phyloP scores from a whole-genome alignment of 2,329 filamentous ascomycete species.

The Aspergillus sojae region DNA sequence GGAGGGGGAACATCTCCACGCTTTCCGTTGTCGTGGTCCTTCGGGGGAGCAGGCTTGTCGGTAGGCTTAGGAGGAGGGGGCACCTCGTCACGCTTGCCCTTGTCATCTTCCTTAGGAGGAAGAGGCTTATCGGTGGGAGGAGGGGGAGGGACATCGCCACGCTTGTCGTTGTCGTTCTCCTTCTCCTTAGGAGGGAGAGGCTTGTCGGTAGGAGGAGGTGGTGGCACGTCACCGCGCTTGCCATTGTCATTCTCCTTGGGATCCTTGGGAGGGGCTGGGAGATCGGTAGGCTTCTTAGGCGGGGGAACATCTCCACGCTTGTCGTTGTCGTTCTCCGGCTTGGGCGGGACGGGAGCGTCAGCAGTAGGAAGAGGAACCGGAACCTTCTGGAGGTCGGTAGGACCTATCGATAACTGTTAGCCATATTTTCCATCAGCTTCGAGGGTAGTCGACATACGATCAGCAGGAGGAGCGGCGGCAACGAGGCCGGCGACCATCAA shows the following conservation, averaged over 20 bases:
- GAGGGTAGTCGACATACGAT: not conserved
- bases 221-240: not conserved
- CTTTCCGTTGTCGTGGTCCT: not conserved
- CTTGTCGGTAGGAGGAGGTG: not conserved
- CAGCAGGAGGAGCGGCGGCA: slow-evolving; percentile 7
- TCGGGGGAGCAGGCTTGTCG: not conserved
- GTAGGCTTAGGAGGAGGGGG: not conserved
- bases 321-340: not conserved
- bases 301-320: not conserved
- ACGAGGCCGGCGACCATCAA: slow-evolving; percentile 7
- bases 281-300: not conserved
- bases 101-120: not conserved
- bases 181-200: not conserved
- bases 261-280: not conserved
- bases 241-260: not conserved
- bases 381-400: not conserved
- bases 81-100: not conserved
- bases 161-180: not conserved
- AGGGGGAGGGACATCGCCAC: not conserved
- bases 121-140: not conserved
- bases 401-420: not conserved
- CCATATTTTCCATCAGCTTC: not conserved
- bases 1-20: not conserved
- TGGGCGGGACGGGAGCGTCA: not conserved
- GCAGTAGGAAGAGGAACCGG: not conserved